These are phyloP conservation scores for Chrysosporium queenslandicum DNA, from an alignment of 2,329 filamentous ascomycete genomes.

Conservation along the genomic window DNA sequence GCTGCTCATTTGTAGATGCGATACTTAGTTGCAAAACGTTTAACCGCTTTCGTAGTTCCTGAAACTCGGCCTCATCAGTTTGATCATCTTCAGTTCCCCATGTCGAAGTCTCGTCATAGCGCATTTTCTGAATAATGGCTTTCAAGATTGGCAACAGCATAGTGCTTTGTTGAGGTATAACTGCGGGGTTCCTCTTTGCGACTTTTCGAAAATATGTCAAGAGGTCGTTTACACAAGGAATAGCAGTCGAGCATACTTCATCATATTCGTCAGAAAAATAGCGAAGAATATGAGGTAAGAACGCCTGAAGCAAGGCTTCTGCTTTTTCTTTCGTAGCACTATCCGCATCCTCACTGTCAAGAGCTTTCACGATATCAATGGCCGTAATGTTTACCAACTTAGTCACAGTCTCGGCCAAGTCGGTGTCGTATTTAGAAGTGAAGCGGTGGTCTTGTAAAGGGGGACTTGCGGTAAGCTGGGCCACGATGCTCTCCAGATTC, in stretches of 20 bases:
- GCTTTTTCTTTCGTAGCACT: slow-evolving; percentile 61
- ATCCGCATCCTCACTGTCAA: slow-evolving; percentile 57
- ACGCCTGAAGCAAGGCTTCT: slow-evolving; percentile 69
- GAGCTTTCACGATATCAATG: slow-evolving; percentile 72
- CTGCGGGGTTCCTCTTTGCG: slow-evolving; percentile 49
- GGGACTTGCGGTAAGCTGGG: slow-evolving; percentile 74
- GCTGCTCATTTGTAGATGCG: slow-evolving; percentile 72
- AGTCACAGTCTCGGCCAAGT: slow-evolving; percentile 87
- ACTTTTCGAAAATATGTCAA: slow-evolving; percentile 82
- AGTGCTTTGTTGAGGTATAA: slow-evolving; percentile 64
- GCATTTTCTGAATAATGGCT: slow-evolving; percentile 90
- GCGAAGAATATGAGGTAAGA: slow-evolving; percentile 75
- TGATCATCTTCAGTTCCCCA: slow-evolving; percentile 94
- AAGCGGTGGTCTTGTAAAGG: slow-evolving; percentile 67
- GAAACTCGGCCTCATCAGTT: slow-evolving; percentile 94
- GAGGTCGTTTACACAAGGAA: slow-evolving; percentile 84
- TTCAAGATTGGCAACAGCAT: slow-evolving; percentile 84
- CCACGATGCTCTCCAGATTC: slow-evolving; percentile 74
- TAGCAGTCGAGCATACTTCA: slow-evolving; percentile 92
- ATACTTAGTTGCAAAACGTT: slow-evolving; percentile 88
- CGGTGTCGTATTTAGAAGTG: slow-evolving; percentile 83
- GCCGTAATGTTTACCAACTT: slow-evolving; percentile 89
- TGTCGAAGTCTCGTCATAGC: slow-evolving; percentile 85
- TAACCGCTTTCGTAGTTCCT: slow-evolving; percentile 80
- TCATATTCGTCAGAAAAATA: slow-evolving; percentile 98